Evolutionary conservation across 164 flowering plant species (phyloP), one percentile per base, ranked within the genome.

Genomic region (Houttuynia cordata): DNA sequence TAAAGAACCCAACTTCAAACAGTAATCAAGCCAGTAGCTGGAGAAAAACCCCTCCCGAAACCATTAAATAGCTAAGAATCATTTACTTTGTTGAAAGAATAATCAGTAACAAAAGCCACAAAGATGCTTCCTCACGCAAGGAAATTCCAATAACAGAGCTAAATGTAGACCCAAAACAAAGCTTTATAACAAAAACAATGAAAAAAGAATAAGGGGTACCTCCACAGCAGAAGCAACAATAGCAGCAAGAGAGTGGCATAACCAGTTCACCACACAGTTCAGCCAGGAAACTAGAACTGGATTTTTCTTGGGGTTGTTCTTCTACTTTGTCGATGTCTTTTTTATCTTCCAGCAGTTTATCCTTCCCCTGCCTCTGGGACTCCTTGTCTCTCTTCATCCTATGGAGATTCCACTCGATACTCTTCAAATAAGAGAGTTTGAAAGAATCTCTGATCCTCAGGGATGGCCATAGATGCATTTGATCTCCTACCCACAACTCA

Each of bases 381-480:
- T 68, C 42, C 66, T 80, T 74, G 41, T 84, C 78, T 18, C 41
- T 66, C 1, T 74, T 75, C 87, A 83, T 82, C 57, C 82, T 60
- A 14, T 63, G 62, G 59, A 76, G 67, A 67, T 83, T 82, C 83
- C 81, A 71, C 51, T 82, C 83, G 19, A 79, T 62, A 47, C 78
- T 86, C 49, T 64, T 79, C 58, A 83, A 57, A 71, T 80, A 76
- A 53, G 55, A 64, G 13, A 64, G 23, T 75, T 81, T 86, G 81
- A 84, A 84, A 2, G 88, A 80, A 54, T 84, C 88, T 49, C 86
- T 77, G 24, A 84, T 65, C 61, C 62, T 71, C 69, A 51, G 9
- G 4, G 94, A 73, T 0, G 87, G 90, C 89, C 90, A 84, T 67
- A 83, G 79, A 75, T 84, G 94, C 94, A 87, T 87, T 69, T 70